Evolutionary conservation across 306 rosid species (phyloP).

Genomic region (Rosa persica): DNA sequence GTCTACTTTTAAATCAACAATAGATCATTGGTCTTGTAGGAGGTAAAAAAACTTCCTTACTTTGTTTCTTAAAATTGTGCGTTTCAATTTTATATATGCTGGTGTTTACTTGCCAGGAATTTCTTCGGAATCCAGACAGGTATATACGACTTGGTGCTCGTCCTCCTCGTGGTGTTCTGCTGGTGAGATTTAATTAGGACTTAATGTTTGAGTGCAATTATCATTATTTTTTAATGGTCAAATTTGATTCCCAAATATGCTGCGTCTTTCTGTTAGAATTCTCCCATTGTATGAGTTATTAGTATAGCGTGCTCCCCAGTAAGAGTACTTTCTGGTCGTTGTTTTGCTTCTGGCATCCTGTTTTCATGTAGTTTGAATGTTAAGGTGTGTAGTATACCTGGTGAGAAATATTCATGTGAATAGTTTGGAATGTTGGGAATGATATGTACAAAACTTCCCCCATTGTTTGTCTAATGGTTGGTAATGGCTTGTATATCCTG

Average conservation of each 20-base stretch:
- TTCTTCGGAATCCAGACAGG: conserved; percentile 95
- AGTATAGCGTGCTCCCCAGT: neutral
- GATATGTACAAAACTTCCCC: conserved; percentile 5
- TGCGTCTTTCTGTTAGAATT: neutral
- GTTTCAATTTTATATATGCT: conserved; percentile 1
- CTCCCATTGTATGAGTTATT: neutral
- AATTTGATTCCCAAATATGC: neutral
- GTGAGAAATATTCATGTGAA: conserved; percentile 10
- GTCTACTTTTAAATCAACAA: conserved; percentile 11
- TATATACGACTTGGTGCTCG: conserved; percentile 93
- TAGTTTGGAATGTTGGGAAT: conserved; percentile 2
- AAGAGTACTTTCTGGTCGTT: neutral
- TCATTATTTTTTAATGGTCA: neutral
- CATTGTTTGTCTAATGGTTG: conserved; percentile 13
- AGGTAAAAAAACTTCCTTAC: neutral
- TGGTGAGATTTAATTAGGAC: conserved; percentile 66
- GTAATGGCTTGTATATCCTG: conserved; percentile 39
- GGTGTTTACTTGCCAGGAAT: conserved; percentile 72
- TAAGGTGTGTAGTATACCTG: conserved; percentile 16
- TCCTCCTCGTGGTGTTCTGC: conserved; percentile 98
- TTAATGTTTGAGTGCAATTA: neutral
- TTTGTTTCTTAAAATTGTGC: neutral
- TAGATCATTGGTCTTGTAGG: conserved; percentile 19
- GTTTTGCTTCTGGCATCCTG: neutral
- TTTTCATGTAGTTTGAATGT: neutral